These are phyloP conservation scores for Trichoderma guizhouense DNA, from an alignment of 2,329 filamentous ascomycete genomes.

Conservation along the genomic window DNA sequence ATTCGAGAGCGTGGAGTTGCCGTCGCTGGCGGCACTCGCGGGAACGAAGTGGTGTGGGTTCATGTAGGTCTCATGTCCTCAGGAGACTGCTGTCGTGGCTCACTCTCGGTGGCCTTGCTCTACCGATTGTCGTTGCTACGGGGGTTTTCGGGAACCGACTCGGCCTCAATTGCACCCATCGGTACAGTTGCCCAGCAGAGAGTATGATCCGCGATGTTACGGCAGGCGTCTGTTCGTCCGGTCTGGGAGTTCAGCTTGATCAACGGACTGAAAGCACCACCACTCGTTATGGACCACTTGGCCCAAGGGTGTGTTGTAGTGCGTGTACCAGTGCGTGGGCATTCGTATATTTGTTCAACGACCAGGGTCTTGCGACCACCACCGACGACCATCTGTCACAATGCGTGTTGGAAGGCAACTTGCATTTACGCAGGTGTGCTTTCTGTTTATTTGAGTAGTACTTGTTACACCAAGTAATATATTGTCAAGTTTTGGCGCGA, in stretches of 20 bases:
- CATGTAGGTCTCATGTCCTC: neutral
- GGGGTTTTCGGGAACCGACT: neutral
- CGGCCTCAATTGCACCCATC: neutral
- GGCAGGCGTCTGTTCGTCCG: neutral
- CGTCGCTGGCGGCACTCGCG: constrained; percentile 11
- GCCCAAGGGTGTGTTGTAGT: neutral
- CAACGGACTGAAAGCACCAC: neutral
- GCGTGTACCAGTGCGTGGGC: neutral
- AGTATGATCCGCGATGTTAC: neutral
- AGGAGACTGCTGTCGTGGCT: constrained; percentile 13
- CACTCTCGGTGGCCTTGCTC: neutral
- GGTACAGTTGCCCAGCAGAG: neutral
- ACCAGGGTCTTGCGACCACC: neutral
- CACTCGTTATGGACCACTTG: neutral
- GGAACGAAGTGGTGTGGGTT: constrained; percentile 9
- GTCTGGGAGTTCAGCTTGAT: neutral
- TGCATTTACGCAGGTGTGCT: neutral
- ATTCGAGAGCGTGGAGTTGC: constrained; percentile 5
- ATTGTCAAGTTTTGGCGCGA: neutral
- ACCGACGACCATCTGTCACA: neutral
- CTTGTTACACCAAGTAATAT: neutral
- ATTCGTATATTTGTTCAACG: neutral
- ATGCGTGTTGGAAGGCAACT: neutral
- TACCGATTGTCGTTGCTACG: constrained; percentile 2
- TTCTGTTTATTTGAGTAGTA: neutral